Base-by-base conservation (phyloP, 805 yeast genomes). In the Yamadazyma phyllophila region DNA sequence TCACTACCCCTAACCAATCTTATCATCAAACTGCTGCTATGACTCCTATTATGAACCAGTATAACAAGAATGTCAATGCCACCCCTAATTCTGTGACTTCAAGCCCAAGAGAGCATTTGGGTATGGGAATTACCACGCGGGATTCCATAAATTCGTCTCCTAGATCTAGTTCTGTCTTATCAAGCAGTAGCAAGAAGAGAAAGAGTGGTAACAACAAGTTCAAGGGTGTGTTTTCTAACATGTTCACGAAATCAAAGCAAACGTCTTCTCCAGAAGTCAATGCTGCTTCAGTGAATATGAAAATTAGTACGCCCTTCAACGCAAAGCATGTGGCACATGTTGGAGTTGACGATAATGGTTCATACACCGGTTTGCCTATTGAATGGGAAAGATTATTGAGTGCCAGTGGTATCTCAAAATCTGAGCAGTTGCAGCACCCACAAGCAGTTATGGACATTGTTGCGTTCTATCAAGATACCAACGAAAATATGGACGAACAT, bases 361-460 rank as follows among this genome's bases (percentile, higher is more conserved):
- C 87, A 36, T 92, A 85, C 62, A 88, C 94, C 0, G 98, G 97
- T 2, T 71, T 94, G 36, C 99, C 99, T 0, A 83, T 80, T 26
- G 96, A 89, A 58, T 94, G 99, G 99, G 89, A 89, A 51, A 78
- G 80, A 50, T 72, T 91, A 30, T 73, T 94, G 43, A 77, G 84
- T 10, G 87, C 94, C 1, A 85, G 90, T 57, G 97, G 97, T 43
- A 90, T 94, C 48, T 81, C 96, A 5, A 82, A 79, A 51, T 85
- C 80, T 51, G 99, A 94, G 58, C 96, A 89, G 67, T 83, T 84
- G 60, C 87, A 85, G 50, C 88, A 94, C 64, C 97, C 97, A 1
- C 91, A 88, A 63, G 97, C 96, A 1, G 96, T 94, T 4, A 85
- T 85, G 76, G 96, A 89, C 58, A 90, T 88, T 48, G 89, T 89